These are phyloP conservation scores for Ceratobasidium sp. DNA, from an alignment of 1,284 basidiomycete genomes.

Conservation along the genomic window DNA sequence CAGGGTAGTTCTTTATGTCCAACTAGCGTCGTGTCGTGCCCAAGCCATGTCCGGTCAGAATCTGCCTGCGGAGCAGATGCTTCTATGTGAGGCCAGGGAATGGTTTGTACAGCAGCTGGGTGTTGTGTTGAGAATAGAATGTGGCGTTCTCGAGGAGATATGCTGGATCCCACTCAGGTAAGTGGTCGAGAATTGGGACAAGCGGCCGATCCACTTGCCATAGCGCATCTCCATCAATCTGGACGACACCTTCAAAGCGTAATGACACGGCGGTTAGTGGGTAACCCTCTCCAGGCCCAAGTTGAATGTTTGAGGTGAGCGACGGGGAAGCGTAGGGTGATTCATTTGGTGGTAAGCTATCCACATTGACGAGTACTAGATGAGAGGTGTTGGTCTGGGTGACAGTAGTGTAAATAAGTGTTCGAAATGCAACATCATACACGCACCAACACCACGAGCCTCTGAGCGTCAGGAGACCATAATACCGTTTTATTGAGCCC, in stretches of 20 bases:
- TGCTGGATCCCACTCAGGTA: conserved; percentile 59
- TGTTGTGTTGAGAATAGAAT: conserved; percentile 77
- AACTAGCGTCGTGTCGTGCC: conserved; percentile 78
- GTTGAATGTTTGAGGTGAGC: conserved; percentile 66
- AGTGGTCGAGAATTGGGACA: conserved; percentile 52
- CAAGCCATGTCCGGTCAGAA: conserved; percentile 58
- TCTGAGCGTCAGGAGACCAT: conserved; percentile 84
- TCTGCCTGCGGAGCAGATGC: conserved; percentile 53
- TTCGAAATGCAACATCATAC: conserved; percentile 35
- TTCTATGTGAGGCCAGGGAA: conserved; percentile 74
- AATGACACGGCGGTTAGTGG: conserved; percentile 73
- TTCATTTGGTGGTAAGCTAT: conserved; percentile 66
- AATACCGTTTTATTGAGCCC: conserved; percentile 78
- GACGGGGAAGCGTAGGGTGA: conserved; percentile 67
- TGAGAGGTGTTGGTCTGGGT: conserved; percentile 79
- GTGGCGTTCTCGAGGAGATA: conserved; percentile 76
- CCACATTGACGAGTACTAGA: conserved; percentile 79
- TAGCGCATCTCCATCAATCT: conserved; percentile 78
- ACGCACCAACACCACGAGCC: conserved; percentile 81
- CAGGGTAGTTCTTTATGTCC: conserved; percentile 78
- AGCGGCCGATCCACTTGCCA: conserved; percentile 63
- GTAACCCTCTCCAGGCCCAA: conserved; percentile 82
- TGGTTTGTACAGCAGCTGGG: conserved; percentile 78
- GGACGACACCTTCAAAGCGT: conserved; percentile 84
- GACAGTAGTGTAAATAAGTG: conserved; percentile 39